Conservation (phyloP, 768 basidiomycete species). For the Trametes cingulata region DNA sequence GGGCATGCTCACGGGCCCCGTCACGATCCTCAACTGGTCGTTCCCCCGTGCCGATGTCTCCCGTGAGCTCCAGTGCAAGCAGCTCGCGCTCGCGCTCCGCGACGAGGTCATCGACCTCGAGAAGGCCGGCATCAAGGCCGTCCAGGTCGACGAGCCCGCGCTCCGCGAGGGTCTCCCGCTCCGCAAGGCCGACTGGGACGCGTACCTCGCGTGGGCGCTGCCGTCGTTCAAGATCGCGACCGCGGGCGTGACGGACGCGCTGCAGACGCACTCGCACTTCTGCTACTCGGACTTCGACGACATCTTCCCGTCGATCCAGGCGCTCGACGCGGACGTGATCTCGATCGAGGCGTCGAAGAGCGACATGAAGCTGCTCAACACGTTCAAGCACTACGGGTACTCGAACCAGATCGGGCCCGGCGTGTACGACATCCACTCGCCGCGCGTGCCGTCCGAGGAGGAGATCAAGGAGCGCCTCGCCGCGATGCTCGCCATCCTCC, state of each 20-base stretch:
- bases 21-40: constrained; percentile 99
- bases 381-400: constrained; percentile 95
- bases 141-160: constrained; percentile 99
- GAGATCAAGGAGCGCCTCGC: constrained; percentile 94
- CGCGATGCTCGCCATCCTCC: constrained; percentile 80
- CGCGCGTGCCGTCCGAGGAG: constrained; percentile 90
- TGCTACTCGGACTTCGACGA: constrained; percentile 99
- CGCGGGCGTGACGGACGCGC: constrained; percentile 89
- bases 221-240: constrained; percentile 98
- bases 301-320: constrained; percentile 96
- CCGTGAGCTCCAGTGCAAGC: constrained; percentile 96
- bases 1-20: constrained; percentile 98
- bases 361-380: constrained; percentile 95
- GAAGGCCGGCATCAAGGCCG: constrained; percentile 93
- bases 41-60: constrained; percentile 99
- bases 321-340: constrained; percentile 97
- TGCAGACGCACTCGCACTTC: constrained; percentile 99
- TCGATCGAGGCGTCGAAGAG: constrained; percentile 98
- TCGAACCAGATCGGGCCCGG: constrained; percentile 97
- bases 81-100: constrained; percentile 95
- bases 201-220: constrained; percentile 96
- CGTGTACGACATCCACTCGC: constrained; percentile 99
- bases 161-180: constrained; percentile 99
- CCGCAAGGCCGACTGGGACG: constrained; percentile 94
- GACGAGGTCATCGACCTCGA: constrained; percentile 98